Conservation (phyloP, 129 eudicot species). For the Gnaphalium uliginosum region DNA sequence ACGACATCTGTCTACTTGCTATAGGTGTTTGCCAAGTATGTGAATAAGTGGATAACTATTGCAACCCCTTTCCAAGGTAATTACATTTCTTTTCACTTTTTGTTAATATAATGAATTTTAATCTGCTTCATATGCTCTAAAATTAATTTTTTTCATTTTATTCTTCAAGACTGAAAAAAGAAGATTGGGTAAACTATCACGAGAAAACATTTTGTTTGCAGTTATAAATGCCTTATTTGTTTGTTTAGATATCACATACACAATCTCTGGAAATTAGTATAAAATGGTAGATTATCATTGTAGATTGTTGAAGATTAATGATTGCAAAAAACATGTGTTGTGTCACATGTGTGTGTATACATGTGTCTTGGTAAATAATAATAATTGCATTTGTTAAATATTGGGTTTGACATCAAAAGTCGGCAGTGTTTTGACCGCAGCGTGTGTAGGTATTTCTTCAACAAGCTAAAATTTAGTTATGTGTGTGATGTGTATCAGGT, state of each 20-base stretch:
- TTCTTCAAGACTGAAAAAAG: background rate
- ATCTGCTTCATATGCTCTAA: background rate
- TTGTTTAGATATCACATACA: background rate
- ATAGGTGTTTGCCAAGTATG: slow-evolving; percentile 84
- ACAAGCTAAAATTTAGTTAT: background rate
- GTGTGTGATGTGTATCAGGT: slow-evolving; percentile 47
- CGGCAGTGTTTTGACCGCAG: background rate
- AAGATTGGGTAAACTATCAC: background rate
- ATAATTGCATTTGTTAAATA: background rate
- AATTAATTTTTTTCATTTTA: background rate
- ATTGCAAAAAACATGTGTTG: background rate
- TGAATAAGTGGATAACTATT: slow-evolving; percentile 83
- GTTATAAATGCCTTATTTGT: background rate
- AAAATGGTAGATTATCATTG: background rate
- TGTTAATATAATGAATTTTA: background rate
- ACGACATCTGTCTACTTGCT: slow-evolving; percentile 12
- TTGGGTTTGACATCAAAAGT: background rate
- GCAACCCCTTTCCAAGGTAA: slow-evolving; percentile 98
- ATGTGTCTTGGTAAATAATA: background rate
- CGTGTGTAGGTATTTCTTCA: background rate
- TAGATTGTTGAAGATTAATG: slow-evolving; percentile 1
- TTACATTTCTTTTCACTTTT: background rate
- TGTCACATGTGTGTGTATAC: background rate
- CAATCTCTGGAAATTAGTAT: background rate
- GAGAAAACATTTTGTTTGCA: background rate